Evolutionary conservation across 1,139 yeast genomes (phyloP).

Genomic region (Candida frijolesensis): DNA sequence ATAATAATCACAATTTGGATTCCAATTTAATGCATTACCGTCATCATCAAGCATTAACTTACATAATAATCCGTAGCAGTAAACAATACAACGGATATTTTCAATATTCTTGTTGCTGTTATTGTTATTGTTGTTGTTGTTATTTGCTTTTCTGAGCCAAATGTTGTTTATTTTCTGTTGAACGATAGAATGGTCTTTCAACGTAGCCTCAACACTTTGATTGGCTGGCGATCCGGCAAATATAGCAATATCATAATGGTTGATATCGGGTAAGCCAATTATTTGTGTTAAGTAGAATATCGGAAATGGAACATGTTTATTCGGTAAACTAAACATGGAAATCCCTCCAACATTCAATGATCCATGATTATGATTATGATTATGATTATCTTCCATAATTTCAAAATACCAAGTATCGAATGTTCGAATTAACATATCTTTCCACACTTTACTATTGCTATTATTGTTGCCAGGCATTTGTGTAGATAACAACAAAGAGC

Average conservation of each 20-base stretch:
- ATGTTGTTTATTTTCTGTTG: slow-evolving; percentile 51
- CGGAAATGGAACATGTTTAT: slow-evolving; percentile 35
- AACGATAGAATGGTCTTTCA: slow-evolving; percentile 54
- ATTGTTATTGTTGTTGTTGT: slow-evolving; percentile 22
- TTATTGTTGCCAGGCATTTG: slow-evolving; percentile 19
- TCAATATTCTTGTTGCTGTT: slow-evolving; percentile 31
- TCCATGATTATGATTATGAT: slow-evolving; percentile 26
- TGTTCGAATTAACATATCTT: slow-evolving; percentile 62
- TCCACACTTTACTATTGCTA: slow-evolving; percentile 46
- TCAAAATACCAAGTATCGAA: slow-evolving; percentile 58
- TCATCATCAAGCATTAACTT: slow-evolving; percentile 49
- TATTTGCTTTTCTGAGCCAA: slow-evolving; percentile 37
- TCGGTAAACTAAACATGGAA: slow-evolving; percentile 11
- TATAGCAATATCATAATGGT: slow-evolving; percentile 77
- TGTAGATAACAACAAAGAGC: slow-evolving; percentile 43
- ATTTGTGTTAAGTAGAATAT: slow-evolving; percentile 76
- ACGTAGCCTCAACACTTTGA: slow-evolving; percentile 71
- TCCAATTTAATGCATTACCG: slow-evolving; percentile 27
- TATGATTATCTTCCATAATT: slow-evolving; percentile 31
- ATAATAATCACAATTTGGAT: slow-evolving; percentile 35
- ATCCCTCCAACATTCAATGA: slow-evolving; percentile 38
- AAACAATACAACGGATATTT: slow-evolving; percentile 52
- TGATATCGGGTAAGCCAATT: slow-evolving; percentile 59
- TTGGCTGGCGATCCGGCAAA: slow-evolving; percentile 83
- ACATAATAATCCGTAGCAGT: slow-evolving; percentile 64